Evolutionary conservation across 768 basidiomycete genomes (phyloP).

Genomic region (Erythrobasidium yunnanense): DNA sequence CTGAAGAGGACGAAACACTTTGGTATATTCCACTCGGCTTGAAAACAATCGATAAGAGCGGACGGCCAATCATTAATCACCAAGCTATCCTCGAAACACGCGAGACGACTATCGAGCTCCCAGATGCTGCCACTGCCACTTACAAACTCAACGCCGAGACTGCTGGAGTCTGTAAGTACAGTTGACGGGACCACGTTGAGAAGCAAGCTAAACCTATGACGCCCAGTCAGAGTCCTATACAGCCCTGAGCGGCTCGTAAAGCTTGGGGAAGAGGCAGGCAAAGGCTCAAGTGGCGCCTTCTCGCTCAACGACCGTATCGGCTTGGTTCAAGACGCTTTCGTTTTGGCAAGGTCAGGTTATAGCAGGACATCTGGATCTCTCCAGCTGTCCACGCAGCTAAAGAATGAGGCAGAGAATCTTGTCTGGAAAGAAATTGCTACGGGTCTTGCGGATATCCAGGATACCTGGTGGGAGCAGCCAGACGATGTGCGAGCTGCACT

Average conservation of each 20-base stretch:
- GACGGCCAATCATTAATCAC: conserved; percentile 54
- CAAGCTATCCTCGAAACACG: conserved; percentile 57
- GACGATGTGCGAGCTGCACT: conserved; percentile 47
- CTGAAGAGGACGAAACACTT: conserved; percentile 73
- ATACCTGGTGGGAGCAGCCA: conserved; percentile 68
- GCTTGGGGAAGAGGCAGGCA: conserved; percentile 71
- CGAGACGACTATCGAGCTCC: conserved; percentile 56
- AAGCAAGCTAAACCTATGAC: background rate
- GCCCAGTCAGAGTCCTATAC: conserved; percentile 60
- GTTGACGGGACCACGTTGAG: too few species aligned
- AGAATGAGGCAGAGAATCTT: conserved; percentile 66
- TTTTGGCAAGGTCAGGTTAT: conserved; percentile 72
- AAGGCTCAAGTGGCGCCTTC: conserved; percentile 52
- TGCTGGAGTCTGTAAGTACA: conserved; percentile 63
- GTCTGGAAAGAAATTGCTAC: conserved; percentile 35
- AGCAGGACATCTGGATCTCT: conserved; percentile 65
- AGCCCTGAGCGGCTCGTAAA: conserved; percentile 62
- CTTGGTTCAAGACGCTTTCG: conserved; percentile 68
- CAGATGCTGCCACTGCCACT: conserved; percentile 53
- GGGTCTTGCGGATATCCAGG: conserved; percentile 16
- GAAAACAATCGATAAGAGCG: conserved; percentile 52
- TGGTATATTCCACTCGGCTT: conserved; percentile 81
- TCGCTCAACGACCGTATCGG: conserved; percentile 71
- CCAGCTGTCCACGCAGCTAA: conserved; percentile 58
- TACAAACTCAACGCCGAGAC: conserved; percentile 90